phyloP scores from a whole-genome alignment of 1,284 basidiomycete genomes.

The Xerocomus minutiporus region DNA sequence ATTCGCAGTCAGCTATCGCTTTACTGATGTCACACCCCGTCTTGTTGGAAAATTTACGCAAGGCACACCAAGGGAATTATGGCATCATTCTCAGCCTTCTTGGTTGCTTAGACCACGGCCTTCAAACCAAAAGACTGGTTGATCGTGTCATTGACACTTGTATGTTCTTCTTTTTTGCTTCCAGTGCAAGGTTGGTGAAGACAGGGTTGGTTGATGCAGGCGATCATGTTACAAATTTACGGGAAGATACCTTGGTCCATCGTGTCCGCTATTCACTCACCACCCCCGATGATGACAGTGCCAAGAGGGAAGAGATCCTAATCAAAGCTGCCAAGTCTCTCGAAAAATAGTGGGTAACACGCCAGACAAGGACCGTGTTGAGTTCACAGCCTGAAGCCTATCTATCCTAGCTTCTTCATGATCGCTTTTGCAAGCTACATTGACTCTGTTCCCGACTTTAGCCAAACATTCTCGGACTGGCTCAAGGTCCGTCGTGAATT shows the following conservation, averaged over 20 bases:
- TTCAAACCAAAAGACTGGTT: constrained; percentile 78
- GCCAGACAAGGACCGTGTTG: background rate
- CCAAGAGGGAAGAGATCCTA: constrained; percentile 52
- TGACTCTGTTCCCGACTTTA: constrained; percentile 65
- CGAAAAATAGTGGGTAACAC: constrained; percentile 69
- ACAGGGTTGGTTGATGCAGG: constrained; percentile 35
- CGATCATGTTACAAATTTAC: constrained; percentile 85
- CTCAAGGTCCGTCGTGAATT: constrained; percentile 55
- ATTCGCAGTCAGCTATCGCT: constrained; percentile 74
- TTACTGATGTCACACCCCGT: constrained; percentile 76
- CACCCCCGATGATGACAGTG: constrained; percentile 62
- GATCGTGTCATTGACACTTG: constrained; percentile 88
- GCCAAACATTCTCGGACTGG: constrained; percentile 82
- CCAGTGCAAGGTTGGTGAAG: background rate
- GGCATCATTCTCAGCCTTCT: constrained; percentile 85
- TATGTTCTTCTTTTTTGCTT: constrained; percentile 37
- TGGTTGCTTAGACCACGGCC: constrained; percentile 82
- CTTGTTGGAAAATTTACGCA: constrained; percentile 80
- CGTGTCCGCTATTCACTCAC: constrained; percentile 83
- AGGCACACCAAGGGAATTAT: constrained; percentile 87
- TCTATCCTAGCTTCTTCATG: constrained; percentile 74
- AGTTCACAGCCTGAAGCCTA: constrained; percentile 3
- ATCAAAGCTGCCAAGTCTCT: constrained; percentile 65
- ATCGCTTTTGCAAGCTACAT: constrained; percentile 94
- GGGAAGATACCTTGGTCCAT: constrained; percentile 83